Conservation (phyloP, 768 basidiomycete genomes). For the Leccinum obscurum region DNA sequence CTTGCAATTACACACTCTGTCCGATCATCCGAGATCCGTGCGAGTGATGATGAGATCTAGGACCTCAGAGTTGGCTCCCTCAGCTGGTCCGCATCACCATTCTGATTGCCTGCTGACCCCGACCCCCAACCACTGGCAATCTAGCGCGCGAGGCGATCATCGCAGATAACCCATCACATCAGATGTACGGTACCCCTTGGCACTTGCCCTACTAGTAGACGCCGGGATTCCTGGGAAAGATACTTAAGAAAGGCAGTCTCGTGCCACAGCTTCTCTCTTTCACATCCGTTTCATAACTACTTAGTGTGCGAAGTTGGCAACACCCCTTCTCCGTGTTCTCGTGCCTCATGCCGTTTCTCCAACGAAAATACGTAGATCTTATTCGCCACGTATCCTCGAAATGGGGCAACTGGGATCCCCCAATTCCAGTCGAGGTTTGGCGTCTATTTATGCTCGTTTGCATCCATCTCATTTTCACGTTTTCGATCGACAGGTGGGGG, state of each 20-base stretch:
- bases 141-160: neutral
- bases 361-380: slow-evolving; percentile 39
- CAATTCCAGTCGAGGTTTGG: slow-evolving; percentile 31
- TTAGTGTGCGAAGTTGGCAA: neutral
- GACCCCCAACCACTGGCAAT: neutral
- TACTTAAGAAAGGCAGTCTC: neutral
- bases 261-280: neutral
- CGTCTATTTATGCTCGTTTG: neutral
- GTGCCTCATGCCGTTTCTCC: slow-evolving; percentile 10
- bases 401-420: slow-evolving; percentile 42
- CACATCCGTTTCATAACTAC: neutral
- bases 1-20: too few species aligned
- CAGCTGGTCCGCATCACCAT: neutral
- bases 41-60: neutral
- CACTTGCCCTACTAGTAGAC: slow-evolving; percentile 2
- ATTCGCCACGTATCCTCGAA: slow-evolving; percentile 32
- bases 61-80: neutral
- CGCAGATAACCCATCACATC: neutral
- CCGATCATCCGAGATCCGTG: neutral
- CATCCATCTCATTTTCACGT: neutral
- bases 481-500: slow-evolving; percentile 30
- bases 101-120: neutral
- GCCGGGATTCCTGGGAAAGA: neutral
- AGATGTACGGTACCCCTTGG: neutral
- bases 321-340: neutral